These are phyloP conservation scores for Xylaria polymorpha DNA, from an alignment of 2,329 filamentous ascomycete genomes.

Conservation along the genomic window DNA sequence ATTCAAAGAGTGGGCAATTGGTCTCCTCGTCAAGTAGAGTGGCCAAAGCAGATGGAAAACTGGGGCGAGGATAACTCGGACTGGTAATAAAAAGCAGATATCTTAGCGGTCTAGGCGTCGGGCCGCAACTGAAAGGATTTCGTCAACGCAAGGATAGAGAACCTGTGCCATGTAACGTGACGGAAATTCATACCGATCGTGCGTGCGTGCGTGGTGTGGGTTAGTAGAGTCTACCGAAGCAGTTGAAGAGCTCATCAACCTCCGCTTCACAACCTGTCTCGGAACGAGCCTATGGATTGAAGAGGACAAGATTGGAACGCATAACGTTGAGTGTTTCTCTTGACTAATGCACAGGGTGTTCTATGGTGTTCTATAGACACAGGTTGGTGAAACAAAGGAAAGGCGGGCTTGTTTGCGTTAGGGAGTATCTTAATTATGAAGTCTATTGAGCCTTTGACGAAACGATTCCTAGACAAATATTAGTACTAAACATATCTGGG, in stretches of 20 bases:
- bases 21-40: conserved; percentile 67
- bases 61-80: background rate
- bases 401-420: conserved; percentile 50
- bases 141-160: background rate
- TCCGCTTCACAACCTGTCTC: conserved; percentile 13
- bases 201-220: background rate
- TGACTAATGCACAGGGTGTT: conserved; percentile 72
- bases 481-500: conserved; percentile 47
- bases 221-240: background rate
- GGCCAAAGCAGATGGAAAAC: conserved; percentile 10
- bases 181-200: background rate
- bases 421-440: conserved; percentile 49
- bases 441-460: conserved; percentile 72
- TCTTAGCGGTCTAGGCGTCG: background rate
- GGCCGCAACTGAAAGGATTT: background rate
- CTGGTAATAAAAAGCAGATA: background rate
- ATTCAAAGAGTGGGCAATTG: conserved; percentile 76
- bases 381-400: conserved; percentile 64
- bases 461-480: conserved; percentile 66
- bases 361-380: conserved; percentile 68
- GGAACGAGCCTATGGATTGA: background rate
- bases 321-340: conserved; percentile 46
- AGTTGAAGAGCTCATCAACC: background rate
- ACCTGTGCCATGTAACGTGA: background rate
- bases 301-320: background rate